Conservation (phyloP, 805 yeast genomes). For the Metschnikowia cubensis region DNA sequence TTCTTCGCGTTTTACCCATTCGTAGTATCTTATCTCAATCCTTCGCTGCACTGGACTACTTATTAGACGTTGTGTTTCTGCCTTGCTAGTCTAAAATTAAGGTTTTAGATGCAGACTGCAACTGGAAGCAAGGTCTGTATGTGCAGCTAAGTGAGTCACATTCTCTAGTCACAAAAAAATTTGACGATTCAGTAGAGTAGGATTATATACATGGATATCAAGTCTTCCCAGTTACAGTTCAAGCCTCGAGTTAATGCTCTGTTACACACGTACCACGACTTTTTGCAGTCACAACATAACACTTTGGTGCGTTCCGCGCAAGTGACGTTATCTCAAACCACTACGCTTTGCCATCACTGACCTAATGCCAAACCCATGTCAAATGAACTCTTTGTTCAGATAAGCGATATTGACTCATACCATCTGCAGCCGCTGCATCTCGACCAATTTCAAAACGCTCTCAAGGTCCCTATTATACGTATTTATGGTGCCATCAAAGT, state of each 20-base stretch:
- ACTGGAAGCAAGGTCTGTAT: background rate
- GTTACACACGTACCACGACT: background rate
- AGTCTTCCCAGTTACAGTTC: background rate
- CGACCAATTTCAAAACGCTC: conserved; percentile 43
- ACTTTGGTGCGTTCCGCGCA: conserved; percentile 1
- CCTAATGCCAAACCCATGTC: conserved; percentile 8
- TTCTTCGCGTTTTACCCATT: background rate
- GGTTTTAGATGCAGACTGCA: background rate
- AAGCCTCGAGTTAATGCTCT: background rate
- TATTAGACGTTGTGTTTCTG: background rate
- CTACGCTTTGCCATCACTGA: background rate
- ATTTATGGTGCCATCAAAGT: conserved; percentile 67
- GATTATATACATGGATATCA: no score
- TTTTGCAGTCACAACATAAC: background rate
- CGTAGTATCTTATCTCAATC: background rate
- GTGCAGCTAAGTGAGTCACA: background rate
- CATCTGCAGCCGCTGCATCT: conserved; percentile 50
- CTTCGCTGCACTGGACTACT: background rate
- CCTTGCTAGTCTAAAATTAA: background rate
- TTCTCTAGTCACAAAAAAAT: background rate
- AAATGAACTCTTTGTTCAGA: conserved; percentile 39
- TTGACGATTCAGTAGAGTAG: no score
- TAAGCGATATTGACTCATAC: conserved; percentile 64
- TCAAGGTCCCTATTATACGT: conserved; percentile 69
- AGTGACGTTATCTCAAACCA: background rate